phyloP scores from a whole-genome alignment of 2,329 filamentous ascomycete genomes.

The Diaporthe batatas region DNA sequence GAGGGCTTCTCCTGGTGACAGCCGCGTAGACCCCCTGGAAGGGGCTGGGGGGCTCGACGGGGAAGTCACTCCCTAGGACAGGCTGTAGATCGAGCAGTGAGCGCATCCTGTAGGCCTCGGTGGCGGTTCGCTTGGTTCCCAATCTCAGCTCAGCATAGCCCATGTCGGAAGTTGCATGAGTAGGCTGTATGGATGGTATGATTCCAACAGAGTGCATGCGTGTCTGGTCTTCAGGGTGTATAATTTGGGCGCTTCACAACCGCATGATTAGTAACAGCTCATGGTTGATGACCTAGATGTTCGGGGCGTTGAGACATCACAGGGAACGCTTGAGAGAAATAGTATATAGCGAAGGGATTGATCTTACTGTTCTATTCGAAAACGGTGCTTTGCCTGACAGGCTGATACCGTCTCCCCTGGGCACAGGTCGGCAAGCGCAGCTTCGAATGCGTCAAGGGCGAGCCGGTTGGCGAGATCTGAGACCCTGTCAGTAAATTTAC shows the following conservation, averaged over 20 bases:
- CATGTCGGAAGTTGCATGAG: slow-evolving; percentile 80
- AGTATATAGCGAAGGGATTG: background rate
- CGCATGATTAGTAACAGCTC: background rate
- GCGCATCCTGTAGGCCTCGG: slow-evolving; percentile 76
- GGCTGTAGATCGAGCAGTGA: slow-evolving; percentile 67
- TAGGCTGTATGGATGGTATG: slow-evolving; percentile 78
- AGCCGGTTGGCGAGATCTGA: slow-evolving; percentile 74
- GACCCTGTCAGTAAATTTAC: background rate
- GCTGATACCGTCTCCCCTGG: slow-evolving; percentile 55
- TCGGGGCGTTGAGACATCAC: background rate
- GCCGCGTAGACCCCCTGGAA: slow-evolving; percentile 79
- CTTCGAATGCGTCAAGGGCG: slow-evolving; percentile 73
- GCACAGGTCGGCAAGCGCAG: slow-evolving; percentile 68
- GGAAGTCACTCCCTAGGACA: slow-evolving; percentile 78
- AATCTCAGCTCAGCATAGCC: slow-evolving; percentile 73
- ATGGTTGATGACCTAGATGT: background rate
- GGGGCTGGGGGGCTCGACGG: slow-evolving; percentile 76
- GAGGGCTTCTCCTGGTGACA: slow-evolving; percentile 70
- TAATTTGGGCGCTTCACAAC: slow-evolving; percentile 67
- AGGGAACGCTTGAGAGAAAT: background rate
- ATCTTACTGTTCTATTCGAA: slow-evolving; percentile 74
- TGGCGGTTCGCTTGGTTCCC: slow-evolving; percentile 64
- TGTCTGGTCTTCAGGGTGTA: slow-evolving; percentile 73
- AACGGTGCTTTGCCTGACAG: slow-evolving; percentile 69
- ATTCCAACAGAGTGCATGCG: slow-evolving; percentile 71